These are phyloP conservation scores for Fusarium agapanthi DNA, from an alignment of 2,329 filamentous ascomycete species.

Conservation along the genomic window DNA sequence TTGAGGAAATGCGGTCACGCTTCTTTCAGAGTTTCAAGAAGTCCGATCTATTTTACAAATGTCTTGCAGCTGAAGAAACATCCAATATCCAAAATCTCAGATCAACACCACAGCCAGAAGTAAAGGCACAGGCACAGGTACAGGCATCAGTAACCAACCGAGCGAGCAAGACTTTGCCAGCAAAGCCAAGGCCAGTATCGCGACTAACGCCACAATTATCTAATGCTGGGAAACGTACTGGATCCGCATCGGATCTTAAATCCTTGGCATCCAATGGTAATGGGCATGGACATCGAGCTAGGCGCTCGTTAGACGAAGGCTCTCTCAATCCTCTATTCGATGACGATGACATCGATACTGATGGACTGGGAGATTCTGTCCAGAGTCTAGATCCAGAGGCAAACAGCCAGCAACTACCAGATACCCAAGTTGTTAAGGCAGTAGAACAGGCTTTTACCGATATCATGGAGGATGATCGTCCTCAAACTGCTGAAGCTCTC, in stretches of 20 bases:
- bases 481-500: constrained; percentile 70
- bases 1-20: constrained; percentile 83
- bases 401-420: constrained; percentile 64
- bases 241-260: constrained; percentile 60
- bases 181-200: constrained; percentile 56
- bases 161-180: constrained; percentile 51
- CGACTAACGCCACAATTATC: constrained; percentile 51
- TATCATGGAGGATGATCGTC: constrained; percentile 83
- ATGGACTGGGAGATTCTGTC: constrained; percentile 75
- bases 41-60: constrained; percentile 96
- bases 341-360: constrained; percentile 79
- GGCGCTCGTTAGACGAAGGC: constrained; percentile 76
- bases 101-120: constrained; percentile 30
- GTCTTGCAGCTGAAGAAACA: constrained; percentile 85
- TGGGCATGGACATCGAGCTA: constrained; percentile 53
- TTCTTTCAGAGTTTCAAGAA: constrained; percentile 89
- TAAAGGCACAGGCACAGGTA: constrained; percentile 22
- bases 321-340: constrained; percentile 71
- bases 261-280: constrained; percentile 49
- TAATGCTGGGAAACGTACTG: constrained; percentile 52
- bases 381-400: constrained; percentile 79
- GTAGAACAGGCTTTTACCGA: constrained; percentile 92
- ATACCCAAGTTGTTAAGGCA: constrained; percentile 85
- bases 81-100: constrained; percentile 49
- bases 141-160: constrained; percentile 39